Percentiles rank a stretch among this genome's conserved stretches.
phyloP scores from a whole-genome alignment of 169 alveolate genomes.

The Theileria orientalis region DNA sequence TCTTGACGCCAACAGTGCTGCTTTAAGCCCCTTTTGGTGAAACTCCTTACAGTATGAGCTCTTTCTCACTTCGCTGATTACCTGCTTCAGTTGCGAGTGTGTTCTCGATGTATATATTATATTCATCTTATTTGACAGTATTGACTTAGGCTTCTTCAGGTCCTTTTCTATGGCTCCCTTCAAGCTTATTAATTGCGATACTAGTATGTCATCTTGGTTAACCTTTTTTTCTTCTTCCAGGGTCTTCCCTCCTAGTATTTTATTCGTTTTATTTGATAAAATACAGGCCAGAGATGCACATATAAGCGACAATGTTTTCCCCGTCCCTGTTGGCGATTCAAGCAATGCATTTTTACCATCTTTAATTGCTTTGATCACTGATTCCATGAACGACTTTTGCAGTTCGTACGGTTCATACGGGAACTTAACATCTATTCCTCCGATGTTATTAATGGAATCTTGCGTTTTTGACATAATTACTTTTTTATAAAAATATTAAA shows the following conservation, averaged over 20 bases:
- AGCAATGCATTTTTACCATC: slow-evolving; percentile 85
- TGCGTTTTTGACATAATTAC: slow-evolving; percentile 26
- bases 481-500: background rate
- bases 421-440: slow-evolving; percentile 73
- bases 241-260: slow-evolving; percentile 52
- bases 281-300: slow-evolving; percentile 87
- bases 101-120: slow-evolving; percentile 92
- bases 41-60: slow-evolving; percentile 70
- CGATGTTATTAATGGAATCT: slow-evolving; percentile 38
- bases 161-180: slow-evolving; percentile 28
- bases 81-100: slow-evolving; percentile 89
- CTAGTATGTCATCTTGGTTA: background rate
- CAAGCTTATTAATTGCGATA: background rate
- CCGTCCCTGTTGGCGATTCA: slow-evolving; percentile 98
- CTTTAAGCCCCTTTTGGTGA: slow-evolving; percentile 76
- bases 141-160: slow-evolving; percentile 14
- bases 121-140: slow-evolving; percentile 51
- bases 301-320: slow-evolving; percentile 90
- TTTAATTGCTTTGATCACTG: slow-evolving; percentile 78
- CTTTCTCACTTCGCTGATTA: slow-evolving; percentile 85
- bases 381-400: slow-evolving; percentile 78
- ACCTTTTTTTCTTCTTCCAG: slow-evolving; percentile 22
- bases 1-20: slow-evolving; percentile 86
- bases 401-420: slow-evolving; percentile 86
- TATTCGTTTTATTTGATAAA: slow-evolving; percentile 63